Conservation (phyloP, 306 rosid genomes). For the apple (Malus domestica) region DNA sequence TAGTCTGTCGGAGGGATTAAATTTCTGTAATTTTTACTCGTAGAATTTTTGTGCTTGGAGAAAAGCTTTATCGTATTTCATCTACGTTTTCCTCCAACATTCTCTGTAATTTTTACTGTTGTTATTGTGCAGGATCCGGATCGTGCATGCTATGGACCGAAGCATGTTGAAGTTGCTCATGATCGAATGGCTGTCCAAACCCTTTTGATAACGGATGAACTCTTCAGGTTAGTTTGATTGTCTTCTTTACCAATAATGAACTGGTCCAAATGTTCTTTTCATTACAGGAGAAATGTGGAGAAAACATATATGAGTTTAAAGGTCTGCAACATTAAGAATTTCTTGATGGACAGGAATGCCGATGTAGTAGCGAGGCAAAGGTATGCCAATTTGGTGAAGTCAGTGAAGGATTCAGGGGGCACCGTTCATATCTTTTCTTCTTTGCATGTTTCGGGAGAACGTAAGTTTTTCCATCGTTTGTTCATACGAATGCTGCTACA, state of each 20-base stretch:
- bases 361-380: constrained; percentile 53
- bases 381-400: constrained; percentile 71
- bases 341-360: constrained; percentile 55
- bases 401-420: constrained; percentile 85
- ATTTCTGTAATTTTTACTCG: background rate
- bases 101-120: background rate
- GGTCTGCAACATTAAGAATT: background rate
- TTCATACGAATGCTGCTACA: background rate
- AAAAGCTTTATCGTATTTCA: background rate
- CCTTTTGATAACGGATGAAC: constrained; percentile 77
- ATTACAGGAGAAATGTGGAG: background rate
- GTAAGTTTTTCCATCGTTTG: constrained; percentile 40
- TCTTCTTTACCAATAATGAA: background rate
- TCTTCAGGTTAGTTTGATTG: constrained; percentile 62
- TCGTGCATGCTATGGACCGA: constrained; percentile 91
- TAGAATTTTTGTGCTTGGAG: background rate
- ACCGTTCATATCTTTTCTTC: constrained; percentile 84
- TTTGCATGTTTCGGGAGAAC: constrained; percentile 95
- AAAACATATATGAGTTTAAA: background rate
- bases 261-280: background rate
- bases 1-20: background rate
- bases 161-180: constrained; percentile 94
- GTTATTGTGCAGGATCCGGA: constrained; percentile 51
- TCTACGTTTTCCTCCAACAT: background rate
- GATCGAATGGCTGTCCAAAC: constrained; percentile 90